Conservation (phyloP, 257 asterid species). For the Nyctanthes arbortristis region DNA sequence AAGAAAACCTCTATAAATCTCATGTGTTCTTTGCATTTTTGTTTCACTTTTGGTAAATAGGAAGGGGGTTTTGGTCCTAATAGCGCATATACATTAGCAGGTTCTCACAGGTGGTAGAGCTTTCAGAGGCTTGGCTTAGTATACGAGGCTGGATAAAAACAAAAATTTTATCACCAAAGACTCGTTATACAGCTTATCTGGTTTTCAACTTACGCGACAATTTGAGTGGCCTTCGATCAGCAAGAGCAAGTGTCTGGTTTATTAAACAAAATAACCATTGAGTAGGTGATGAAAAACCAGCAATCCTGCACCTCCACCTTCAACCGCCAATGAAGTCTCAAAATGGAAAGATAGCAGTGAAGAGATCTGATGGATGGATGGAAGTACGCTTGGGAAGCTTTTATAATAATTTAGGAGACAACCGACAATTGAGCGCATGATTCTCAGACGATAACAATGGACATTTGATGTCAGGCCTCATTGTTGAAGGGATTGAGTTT, state of each 20-base stretch:
- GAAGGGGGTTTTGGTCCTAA: too few relatives aligned
- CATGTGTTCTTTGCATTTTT: too few relatives aligned
- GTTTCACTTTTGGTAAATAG: too few relatives aligned
- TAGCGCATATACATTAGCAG: too few relatives aligned
- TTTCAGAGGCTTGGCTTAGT: slow-evolving; percentile 7
- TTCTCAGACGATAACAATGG: too few relatives aligned
- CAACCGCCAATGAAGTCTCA: too few relatives aligned
- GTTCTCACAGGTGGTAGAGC: slow-evolving; percentile 33
- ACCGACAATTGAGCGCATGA: too few relatives aligned
- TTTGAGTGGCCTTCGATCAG: slow-evolving; percentile 9
- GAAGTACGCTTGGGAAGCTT: slow-evolving; percentile 38
- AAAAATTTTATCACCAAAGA: slow-evolving; percentile 21
- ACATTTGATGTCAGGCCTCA: too few relatives aligned
- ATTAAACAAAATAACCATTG: slow-evolving; percentile 4
- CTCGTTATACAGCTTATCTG: slow-evolving; percentile 26
- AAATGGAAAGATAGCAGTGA: slow-evolving; percentile 4
- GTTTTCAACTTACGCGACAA: slow-evolving; percentile 8
- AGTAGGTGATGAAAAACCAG: slow-evolving; percentile 22
- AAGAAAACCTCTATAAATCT: too few relatives aligned
- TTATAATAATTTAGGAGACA: slow-evolving; percentile 19
- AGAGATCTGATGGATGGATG: slow-evolving; percentile 38
- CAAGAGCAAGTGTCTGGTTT: slow-evolving; percentile 12
- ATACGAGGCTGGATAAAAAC: slow-evolving; percentile 20
- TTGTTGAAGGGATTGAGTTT: too few relatives aligned
- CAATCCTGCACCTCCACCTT: too few relatives aligned